These are phyloP conservation scores for Akanthomyces muscarius DNA, from an alignment of 2,329 filamentous ascomycete genomes.

Conservation along the genomic window DNA sequence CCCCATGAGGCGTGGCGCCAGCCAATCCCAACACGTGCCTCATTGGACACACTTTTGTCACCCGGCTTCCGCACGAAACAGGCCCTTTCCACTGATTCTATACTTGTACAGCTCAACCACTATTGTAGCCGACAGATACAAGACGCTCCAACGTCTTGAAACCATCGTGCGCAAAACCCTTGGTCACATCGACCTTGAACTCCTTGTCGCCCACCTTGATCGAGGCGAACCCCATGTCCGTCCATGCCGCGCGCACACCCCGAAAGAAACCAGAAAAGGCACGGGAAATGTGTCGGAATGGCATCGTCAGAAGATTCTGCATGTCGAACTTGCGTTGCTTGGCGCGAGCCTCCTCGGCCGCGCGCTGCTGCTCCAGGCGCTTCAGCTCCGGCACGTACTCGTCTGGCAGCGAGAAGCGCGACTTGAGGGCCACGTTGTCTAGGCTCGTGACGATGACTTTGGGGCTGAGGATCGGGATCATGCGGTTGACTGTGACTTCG, in stretches of 20 bases:
- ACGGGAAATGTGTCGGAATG: constrained; percentile 48
- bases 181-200: constrained; percentile 56
- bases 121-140: constrained; percentile 32
- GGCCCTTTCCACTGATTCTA: background rate
- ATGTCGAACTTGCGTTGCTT: constrained; percentile 48
- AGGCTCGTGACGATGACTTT: constrained; percentile 38
- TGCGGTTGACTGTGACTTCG: constrained; percentile 49
- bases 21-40: background rate
- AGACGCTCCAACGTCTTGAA: constrained; percentile 57
- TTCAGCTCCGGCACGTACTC: constrained; percentile 35
- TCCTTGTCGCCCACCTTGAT: constrained; percentile 43
- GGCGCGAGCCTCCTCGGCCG: constrained; percentile 36
- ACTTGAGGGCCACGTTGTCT: constrained; percentile 33
- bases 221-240: constrained; percentile 52
- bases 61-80: background rate
- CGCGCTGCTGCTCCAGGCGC: constrained; percentile 29
- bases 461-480: constrained; percentile 44
- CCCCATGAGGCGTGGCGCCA: background rate
- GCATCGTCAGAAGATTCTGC: constrained; percentile 53
- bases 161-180: constrained; percentile 55
- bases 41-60: background rate
- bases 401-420: constrained; percentile 37
- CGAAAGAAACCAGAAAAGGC: constrained; percentile 39
- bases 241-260: constrained; percentile 48
- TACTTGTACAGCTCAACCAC: background rate